These are phyloP conservation scores for Lotus japonicus DNA, from an alignment of 306 rosid species.

Conservation along the genomic window DNA sequence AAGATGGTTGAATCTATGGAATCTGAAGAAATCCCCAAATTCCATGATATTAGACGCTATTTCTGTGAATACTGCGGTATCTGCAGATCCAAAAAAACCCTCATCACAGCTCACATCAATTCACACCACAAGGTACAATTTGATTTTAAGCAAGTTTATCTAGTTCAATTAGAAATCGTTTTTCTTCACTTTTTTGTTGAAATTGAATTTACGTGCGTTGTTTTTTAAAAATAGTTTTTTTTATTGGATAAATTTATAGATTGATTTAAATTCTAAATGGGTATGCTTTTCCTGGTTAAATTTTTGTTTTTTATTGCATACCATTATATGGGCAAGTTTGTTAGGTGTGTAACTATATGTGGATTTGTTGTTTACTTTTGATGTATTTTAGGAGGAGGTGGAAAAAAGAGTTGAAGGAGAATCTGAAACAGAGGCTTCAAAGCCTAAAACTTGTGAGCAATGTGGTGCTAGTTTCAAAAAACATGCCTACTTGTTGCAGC, in stretches of 20 bases:
- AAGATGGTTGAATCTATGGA: conserved; percentile 33
- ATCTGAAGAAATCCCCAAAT: conserved; percentile 29
- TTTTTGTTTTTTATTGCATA: neutral
- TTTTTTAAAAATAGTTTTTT: too few species aligned
- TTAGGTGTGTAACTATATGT: neutral
- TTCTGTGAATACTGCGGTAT: conserved; percentile 56
- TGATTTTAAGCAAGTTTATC: neutral
- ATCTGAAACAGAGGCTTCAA: neutral
- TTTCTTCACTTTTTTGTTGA: neutral
- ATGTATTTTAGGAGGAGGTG: conserved; percentile 40
- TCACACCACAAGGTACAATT: conserved; percentile 75
- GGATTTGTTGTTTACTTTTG: neutral
- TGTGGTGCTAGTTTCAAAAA: conserved; percentile 73
- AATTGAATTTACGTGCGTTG: neutral
- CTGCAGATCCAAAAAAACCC: conserved; percentile 59
- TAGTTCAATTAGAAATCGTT: neutral
- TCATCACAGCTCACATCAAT: conserved; percentile 52
- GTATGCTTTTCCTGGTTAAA: neutral
- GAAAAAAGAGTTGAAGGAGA: conserved; percentile 30
- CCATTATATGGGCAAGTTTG: too few species aligned
- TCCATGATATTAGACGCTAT: conserved; percentile 52
- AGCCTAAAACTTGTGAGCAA: conserved; percentile 49
- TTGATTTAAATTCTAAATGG: neutral
- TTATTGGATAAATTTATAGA: neutral
- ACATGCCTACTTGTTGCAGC: conserved; percentile 70